Evolutionary conservation across 306 rosid genomes (phyloP).

Genomic region (Quercus rubra): DNA sequence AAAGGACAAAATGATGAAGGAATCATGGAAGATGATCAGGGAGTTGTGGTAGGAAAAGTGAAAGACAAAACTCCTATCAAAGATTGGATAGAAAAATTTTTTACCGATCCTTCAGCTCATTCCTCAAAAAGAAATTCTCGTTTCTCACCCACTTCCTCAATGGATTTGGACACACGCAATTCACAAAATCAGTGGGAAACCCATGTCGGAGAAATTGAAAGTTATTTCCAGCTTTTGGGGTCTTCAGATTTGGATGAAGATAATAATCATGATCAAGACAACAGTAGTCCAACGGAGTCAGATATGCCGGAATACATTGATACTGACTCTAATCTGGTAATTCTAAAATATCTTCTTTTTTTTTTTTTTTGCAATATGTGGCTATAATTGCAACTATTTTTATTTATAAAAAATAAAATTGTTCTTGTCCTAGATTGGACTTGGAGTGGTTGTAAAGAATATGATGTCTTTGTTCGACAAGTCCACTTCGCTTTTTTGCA

Average conservation of each 20-base stretch:
- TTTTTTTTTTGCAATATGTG: slow-evolving; percentile 29
- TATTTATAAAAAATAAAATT: not conserved
- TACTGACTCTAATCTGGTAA: slow-evolving; percentile 48
- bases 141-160: slow-evolving; percentile 7
- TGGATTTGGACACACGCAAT: slow-evolving; percentile 9
- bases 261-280: slow-evolving; percentile 29
- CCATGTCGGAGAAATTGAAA: slow-evolving; percentile 53
- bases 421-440: slow-evolving; percentile 11
- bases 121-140: slow-evolving; percentile 20
- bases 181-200: slow-evolving; percentile 55
- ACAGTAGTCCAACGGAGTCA: slow-evolving; percentile 43
- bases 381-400: slow-evolving; percentile 11
- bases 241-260: slow-evolving; percentile 42
- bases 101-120: slow-evolving; percentile 43
- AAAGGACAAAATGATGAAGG: slow-evolving; percentile 49
- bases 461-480: not conserved
- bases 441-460: slow-evolving; percentile 27
- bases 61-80: slow-evolving; percentile 53
- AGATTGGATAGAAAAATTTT: slow-evolving; percentile 69
- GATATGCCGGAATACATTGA: slow-evolving; percentile 30
- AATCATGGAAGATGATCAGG: slow-evolving; percentile 77
- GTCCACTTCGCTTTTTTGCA: not conserved
- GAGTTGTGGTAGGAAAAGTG: slow-evolving; percentile 50
- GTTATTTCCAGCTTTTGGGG: slow-evolving; percentile 46
- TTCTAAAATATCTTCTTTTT: not conserved